Evolutionary conservation across 352 stramenopile genomes (phyloP), one percentile per base, ranked within the genome.

Genomic region (Globisporangium middletonii): DNA sequence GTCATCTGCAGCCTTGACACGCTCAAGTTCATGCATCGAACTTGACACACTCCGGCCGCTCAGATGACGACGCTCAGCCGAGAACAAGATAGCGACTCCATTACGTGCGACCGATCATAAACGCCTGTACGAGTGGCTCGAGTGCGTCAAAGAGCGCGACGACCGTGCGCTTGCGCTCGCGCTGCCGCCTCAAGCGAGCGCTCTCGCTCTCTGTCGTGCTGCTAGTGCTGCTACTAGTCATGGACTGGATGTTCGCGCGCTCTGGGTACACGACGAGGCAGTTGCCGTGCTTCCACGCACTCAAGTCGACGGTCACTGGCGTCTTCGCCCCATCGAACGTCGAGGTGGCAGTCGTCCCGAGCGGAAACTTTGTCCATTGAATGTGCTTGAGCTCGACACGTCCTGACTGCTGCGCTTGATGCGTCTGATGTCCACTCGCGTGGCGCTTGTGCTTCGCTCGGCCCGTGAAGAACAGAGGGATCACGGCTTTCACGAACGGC

Each of bases 261-360:
- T 58, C 53, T 1, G 68, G 65, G 50, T 79, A 74, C 44, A 79
- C 67, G 51, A 74, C 43, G 51, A 71, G 64, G 16, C 71, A 79
- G 9, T 61, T 50, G 8, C 65, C 62, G 30, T 58, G 62, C 13
- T 59, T 55, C 71, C 71, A 79, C 12, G 57, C 65, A 35, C 71
- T 45, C 12, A 75, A 46, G 50, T 67, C 50, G 12, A 15, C 23
- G 7, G 35, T 57, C 16, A n/a, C 42, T 7, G 28, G 4, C 19
- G 26, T 50, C 15, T 19, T 7, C 44, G 41, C 28, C 37, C 19
- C 28, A 38, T 16, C 28, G 37, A 19, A 26, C 16, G n/a, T 33
- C 6, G 30, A 9, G 41, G 16, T 5, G 13, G n/a, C 18, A 4
- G 46, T 12, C 18, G 35, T 27, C n/a, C 44, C 19, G 18, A 64